Evolutionary conservation across 2,329 filamentous ascomycete species (phyloP).

Genomic region (Aspergillus floridensis): DNA sequence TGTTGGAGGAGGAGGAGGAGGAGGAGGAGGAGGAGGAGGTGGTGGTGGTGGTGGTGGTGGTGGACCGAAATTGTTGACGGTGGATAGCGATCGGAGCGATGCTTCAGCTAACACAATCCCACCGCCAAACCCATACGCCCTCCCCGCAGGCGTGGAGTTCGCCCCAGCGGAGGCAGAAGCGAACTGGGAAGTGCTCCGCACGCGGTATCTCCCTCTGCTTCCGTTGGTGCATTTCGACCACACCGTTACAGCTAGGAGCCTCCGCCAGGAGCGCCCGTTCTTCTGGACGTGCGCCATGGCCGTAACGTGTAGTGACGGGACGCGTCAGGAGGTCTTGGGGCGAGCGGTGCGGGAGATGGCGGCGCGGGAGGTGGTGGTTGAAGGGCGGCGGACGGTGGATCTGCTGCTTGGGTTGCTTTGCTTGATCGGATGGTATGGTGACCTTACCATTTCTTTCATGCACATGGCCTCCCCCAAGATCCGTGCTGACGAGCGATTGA

Average conservation of each 20-base stretch:
- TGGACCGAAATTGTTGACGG: neutral
- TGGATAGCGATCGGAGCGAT: no score
- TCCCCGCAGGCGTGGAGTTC: neutral
- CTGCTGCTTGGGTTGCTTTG: conserved; percentile 7
- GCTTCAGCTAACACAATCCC: no score
- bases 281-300: conserved; percentile 42
- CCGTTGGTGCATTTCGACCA: conserved; percentile 27
- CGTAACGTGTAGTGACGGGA: conserved; percentile 20
- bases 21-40: no score
- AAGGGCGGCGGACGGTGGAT: conserved; percentile 39
- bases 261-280: conserved; percentile 37
- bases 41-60: neutral
- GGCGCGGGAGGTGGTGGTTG: conserved; percentile 22
- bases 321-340: conserved; percentile 16
- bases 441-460: no score
- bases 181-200: conserved; percentile 19
- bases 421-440: neutral
- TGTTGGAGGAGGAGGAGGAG: no score
- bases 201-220: conserved; percentile 26
- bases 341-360: conserved; percentile 20
- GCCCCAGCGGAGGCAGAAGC: conserved; percentile 19
- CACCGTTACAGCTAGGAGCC: conserved; percentile 22
- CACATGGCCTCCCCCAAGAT: no score
- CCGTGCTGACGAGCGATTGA: neutral
- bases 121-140: conserved; percentile 11